Base-by-base conservation (phyloP, 2,329 filamentous ascomycete species). In the Coniella lustricola region DNA sequence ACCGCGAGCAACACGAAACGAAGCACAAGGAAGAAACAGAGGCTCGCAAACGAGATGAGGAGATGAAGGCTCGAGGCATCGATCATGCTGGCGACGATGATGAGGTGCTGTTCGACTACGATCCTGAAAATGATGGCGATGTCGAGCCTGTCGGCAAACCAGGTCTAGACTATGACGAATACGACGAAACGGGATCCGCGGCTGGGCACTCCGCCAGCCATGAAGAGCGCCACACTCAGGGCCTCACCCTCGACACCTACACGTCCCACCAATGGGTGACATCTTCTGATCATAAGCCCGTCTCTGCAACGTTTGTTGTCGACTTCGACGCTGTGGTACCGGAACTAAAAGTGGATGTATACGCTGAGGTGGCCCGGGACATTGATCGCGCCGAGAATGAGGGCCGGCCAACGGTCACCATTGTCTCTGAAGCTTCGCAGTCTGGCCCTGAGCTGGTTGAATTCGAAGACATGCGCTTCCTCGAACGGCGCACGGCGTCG, bases 271-370 rank as follows among this genome's bases (percentile, higher is more conserved):
- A 97, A 64, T 78, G 86, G 16, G 84, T 98, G 20, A 78, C 87
- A 14, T 95, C 91, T 1, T 97, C 91, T 0, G 93, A 98, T 59
- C 93, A 98, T 67, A 98, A 98, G 63, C 94, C 93, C 0, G 70
- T 98, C 2, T 80, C 84, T 50, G 88, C 90, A 1, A 72, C 90
- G 1, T 97, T 97, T 61, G 84, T 79, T 0, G 67, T 98, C 7
- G 84, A 85, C 38, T 96, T 93, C 61, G 87, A 96, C 54, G 85
- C 87, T 0, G 87, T 95, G 1, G 82, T 94, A 0, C 86, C 90
- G 0, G 84, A 91, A 22, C 70, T 95, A 21, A 96, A 94, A 63
- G 81, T 88, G 1, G 84, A 81, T 54, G 74, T 97, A 0, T 86
- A 95, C 53, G 81, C 87, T 49, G 90, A 97, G 60, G 87, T 97